These are phyloP conservation scores for Endocladia muricata DNA, from an alignment of 31 red algal species.

Conservation along the genomic window DNA sequence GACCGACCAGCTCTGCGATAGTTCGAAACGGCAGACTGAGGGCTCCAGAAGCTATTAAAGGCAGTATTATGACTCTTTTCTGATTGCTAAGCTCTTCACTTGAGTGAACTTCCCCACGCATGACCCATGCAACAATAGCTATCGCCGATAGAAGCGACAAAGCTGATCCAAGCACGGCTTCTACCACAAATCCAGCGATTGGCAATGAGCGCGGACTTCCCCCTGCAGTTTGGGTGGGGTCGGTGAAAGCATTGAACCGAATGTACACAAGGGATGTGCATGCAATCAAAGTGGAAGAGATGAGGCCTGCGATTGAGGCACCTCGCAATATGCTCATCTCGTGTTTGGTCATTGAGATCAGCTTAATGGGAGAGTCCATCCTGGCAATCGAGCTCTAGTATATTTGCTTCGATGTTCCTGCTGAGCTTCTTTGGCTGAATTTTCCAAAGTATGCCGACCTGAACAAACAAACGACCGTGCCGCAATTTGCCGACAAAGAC, in stretches of 20 bases:
- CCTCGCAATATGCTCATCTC: neutral
- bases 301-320: neutral
- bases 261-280: neutral
- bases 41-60: neutral
- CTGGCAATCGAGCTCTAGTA: too few species aligned
- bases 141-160: neutral
- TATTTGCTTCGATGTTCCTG: too few species aligned
- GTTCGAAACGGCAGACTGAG: neutral
- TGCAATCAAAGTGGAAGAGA: neutral
- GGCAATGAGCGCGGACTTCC: neutral
- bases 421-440: too few species aligned
- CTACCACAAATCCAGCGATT: neutral
- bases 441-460: too few species aligned
- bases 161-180: neutral
- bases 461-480: too few species aligned
- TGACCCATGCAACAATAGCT: neutral
- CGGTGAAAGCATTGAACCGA: neutral
- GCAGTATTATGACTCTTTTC: neutral
- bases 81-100: neutral
- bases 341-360: slow-evolving; percentile 7
- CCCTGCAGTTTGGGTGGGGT: neutral
- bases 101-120: neutral
- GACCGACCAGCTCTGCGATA: neutral
- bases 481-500: too few species aligned
- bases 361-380: slow-evolving; percentile 15